Evolutionary conservation across 352 stramenopile species (phyloP).

Genomic region (Thraustotheca clavata): DNA sequence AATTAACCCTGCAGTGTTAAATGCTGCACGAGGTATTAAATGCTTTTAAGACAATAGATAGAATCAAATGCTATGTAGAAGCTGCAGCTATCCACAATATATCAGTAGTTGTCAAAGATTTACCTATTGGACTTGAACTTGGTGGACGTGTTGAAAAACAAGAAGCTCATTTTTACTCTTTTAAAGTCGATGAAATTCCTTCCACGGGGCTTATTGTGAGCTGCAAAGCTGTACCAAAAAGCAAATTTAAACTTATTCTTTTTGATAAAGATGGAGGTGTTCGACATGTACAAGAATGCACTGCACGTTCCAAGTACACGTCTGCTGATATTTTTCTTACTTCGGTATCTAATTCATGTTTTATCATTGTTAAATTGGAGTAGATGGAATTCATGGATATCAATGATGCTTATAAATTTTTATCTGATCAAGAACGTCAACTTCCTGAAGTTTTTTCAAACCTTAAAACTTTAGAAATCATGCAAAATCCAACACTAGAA

Average conservation of each 20-base stretch:
- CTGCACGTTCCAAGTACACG: conserved; percentile 71
- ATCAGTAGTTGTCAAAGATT: conserved; percentile 45
- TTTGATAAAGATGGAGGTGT: conserved; percentile 73
- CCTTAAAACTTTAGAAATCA: conserved; percentile 74
- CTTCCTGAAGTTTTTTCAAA: conserved; percentile 80
- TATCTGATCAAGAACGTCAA: conserved; percentile 44
- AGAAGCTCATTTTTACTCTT: conserved; percentile 81
- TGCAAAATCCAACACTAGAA: conserved; percentile 64
- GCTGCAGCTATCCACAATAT: too few relatives aligned
- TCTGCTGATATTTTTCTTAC: conserved; percentile 83
- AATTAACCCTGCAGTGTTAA: conserved; percentile 36
- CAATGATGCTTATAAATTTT: conserved; percentile 63
- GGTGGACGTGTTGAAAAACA: conserved; percentile 79
- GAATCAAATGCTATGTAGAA: too few relatives aligned
- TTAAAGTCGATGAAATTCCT: conserved; percentile 58
- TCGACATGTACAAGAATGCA: conserved; percentile 75
- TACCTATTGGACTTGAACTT: conserved; percentile 64
- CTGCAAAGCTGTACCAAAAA: conserved; percentile 71
- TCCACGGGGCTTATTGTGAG: conserved; percentile 68
- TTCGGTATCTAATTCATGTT: conserved; percentile 25
- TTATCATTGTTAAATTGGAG: background rate
- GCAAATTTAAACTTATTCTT: conserved; percentile 85
- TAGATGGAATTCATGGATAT: conserved; percentile 82
- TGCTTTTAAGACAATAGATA: too few relatives aligned
- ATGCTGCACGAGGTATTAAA: background rate